A percentile compares a stretch with the other conserved stretches of the same genome.
These are phyloP conservation scores for Orbilia ellipsospora DNA, from an alignment of 2,329 filamentous ascomycete species.

Conservation along the genomic window DNA sequence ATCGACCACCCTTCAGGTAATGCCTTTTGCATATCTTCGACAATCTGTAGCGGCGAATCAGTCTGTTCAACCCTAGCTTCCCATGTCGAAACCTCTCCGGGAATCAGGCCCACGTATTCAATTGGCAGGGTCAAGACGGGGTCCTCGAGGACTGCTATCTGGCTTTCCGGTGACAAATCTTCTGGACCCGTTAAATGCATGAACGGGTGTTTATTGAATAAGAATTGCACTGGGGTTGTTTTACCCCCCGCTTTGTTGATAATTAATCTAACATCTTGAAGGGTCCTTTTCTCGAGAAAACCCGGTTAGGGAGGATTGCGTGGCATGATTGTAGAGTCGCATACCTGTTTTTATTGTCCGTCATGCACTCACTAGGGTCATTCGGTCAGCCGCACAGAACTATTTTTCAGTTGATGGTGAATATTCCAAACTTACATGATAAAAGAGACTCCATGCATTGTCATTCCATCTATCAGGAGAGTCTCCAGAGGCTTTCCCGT, in stretches of 20 bases:
- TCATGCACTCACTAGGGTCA: slow-evolving; percentile 55
- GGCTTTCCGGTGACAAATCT: slow-evolving; percentile 35
- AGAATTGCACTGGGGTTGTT: slow-evolving; percentile 79
- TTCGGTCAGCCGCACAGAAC: slow-evolving; percentile 18
- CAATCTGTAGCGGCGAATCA: slow-evolving; percentile 44
- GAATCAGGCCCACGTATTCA: slow-evolving; percentile 39
- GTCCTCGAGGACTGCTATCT: slow-evolving; percentile 32
- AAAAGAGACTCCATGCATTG: slow-evolving; percentile 77
- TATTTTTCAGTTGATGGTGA: slow-evolving; percentile 11
- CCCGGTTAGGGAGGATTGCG: slow-evolving; percentile 67
- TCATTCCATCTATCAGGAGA: slow-evolving; percentile 81
- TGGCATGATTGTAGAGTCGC: slow-evolving; percentile 26
- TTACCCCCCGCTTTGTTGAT: slow-evolving; percentile 78
- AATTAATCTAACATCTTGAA: slow-evolving; percentile 77
- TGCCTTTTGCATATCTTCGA: slow-evolving; percentile 52
- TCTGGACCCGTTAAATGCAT: slow-evolving; percentile 55
- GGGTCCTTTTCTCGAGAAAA: slow-evolving; percentile 71
- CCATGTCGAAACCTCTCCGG: slow-evolving; percentile 46
- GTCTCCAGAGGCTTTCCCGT: slow-evolving; percentile 80
- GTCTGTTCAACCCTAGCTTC: slow-evolving; percentile 46
- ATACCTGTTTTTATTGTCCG: slow-evolving; percentile 58
- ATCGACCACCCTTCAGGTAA: slow-evolving; percentile 52
- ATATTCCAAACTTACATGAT: slow-evolving; percentile 68
- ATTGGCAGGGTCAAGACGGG: slow-evolving; percentile 41
- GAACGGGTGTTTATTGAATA: slow-evolving; percentile 83